Percentiles rank a stretch among this genome's conserved stretches.
These are phyloP conservation scores for Coniosporium uncinatum DNA, from an alignment of 2,329 filamentous ascomycete genomes.

Conservation along the genomic window DNA sequence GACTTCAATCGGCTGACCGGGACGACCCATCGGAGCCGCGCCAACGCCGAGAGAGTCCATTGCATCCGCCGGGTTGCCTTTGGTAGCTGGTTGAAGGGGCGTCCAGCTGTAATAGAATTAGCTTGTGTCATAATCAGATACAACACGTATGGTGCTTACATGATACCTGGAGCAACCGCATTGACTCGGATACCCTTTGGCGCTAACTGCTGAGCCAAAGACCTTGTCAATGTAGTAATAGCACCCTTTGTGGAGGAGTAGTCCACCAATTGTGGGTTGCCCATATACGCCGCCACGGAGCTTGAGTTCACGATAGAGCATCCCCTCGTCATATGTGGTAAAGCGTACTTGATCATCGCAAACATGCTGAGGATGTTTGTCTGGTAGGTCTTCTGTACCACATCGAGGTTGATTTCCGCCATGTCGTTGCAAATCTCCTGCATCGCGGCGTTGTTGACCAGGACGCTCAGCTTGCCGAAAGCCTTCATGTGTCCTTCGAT, in stretches of 20 bases:
- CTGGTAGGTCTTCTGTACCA: conserved; percentile 50
- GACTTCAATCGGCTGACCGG: conserved; percentile 21
- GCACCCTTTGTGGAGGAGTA: conserved; percentile 54
- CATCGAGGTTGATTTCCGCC: conserved; percentile 45
- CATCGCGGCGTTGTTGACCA: conserved; percentile 55
- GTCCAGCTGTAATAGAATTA: conserved; percentile 21
- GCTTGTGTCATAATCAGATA: background rate
- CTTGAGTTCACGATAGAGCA: conserved; percentile 49
- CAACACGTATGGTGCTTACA: conserved; percentile 7
- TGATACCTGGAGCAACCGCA: conserved; percentile 16
- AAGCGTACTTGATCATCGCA: conserved; percentile 50
- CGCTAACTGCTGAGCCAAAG: conserved; percentile 46
- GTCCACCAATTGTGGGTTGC: conserved; percentile 38
- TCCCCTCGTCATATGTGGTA: conserved; percentile 48
- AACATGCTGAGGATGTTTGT: conserved; percentile 54
- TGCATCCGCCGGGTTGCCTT: conserved; percentile 21
- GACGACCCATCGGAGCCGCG: conserved; percentile 15
- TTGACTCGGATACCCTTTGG: conserved; percentile 52
- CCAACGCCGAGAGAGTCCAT: conserved; percentile 15
- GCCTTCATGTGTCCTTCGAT: conserved; percentile 48
- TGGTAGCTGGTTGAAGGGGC: conserved; percentile 33
- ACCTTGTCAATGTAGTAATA: conserved; percentile 48
- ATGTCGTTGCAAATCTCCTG: conserved; percentile 49
- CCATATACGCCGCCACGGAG: conserved; percentile 48
- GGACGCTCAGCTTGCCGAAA: conserved; percentile 33